These are phyloP conservation scores for Dendryphion nanum DNA, from an alignment of 2,329 filamentous ascomycete genomes.

Conservation along the genomic window DNA sequence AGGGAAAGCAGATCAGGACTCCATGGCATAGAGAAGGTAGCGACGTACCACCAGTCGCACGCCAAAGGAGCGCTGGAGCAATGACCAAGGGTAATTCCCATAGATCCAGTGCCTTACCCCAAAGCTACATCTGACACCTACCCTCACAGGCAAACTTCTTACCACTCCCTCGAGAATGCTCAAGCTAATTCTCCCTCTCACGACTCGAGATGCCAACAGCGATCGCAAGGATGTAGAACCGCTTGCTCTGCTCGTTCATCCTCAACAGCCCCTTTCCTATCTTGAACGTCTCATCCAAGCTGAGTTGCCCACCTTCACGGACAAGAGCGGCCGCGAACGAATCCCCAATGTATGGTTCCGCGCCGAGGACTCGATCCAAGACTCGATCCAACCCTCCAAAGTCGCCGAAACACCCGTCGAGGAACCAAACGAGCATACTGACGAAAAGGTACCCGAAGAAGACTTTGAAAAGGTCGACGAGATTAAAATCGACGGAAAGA, in stretches of 20 bases:
- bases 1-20: constrained; percentile 58
- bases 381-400: constrained; percentile 44
- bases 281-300: constrained; percentile 86
- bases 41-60: constrained; percentile 56
- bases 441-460: constrained; percentile 34
- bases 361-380: constrained; percentile 70
- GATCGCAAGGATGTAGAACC: constrained; percentile 75
- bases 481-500: constrained; percentile 51
- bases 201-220: constrained; percentile 57
- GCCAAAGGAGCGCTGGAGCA: constrained; percentile 51
- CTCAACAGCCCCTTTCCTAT: constrained; percentile 87
- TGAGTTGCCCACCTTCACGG: constrained; percentile 69
- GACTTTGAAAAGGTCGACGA: constrained; percentile 50
- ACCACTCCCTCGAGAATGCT: constrained; percentile 78
- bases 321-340: constrained; percentile 63
- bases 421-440: constrained; percentile 23
- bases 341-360: constrained; percentile 75
- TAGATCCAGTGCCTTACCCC: no score
- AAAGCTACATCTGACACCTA: constrained; percentile 3
- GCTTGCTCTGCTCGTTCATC: constrained; percentile 80
- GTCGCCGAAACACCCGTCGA: constrained; percentile 24
- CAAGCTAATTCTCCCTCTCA: constrained; percentile 76
- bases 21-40: constrained; percentile 67
- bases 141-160: constrained; percentile 64
- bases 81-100: constrained; percentile 66